Percentiles rank a stretch among this genome's conserved stretches.
Evolutionary conservation across 371 early-diverging fungal genomes (phyloP).

Genomic region (Coemansia sp.): DNA sequence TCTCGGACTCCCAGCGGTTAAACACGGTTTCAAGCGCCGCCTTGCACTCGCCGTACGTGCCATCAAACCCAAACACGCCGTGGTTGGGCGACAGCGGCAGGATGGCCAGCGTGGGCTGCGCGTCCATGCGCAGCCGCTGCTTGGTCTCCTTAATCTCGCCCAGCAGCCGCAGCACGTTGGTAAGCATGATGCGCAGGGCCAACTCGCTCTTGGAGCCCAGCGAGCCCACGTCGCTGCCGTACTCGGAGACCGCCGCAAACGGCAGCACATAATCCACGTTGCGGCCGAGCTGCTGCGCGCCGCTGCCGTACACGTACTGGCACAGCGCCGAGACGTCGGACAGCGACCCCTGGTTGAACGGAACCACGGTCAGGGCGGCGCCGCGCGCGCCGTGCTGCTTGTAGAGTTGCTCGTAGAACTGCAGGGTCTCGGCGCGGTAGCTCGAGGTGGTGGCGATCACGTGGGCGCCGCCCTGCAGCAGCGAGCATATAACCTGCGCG

Average conservation of each 20-base stretch:
- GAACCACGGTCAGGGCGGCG: constrained; percentile 85
- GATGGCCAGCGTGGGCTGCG: constrained; percentile 87
- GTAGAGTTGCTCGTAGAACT: constrained; percentile 89
- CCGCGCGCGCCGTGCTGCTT: constrained; percentile 86
- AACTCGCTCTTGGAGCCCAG: constrained; percentile 89
- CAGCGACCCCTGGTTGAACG: constrained; percentile 93
- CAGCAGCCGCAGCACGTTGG: constrained; percentile 58
- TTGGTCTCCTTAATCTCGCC: constrained; percentile 81
- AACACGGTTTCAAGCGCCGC: constrained; percentile 88
- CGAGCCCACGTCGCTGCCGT: constrained; percentile 82
- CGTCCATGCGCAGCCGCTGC: constrained; percentile 68
- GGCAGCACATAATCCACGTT: constrained; percentile 94
- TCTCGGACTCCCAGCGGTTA: constrained; percentile 90
- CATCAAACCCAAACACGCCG: constrained; percentile 91
- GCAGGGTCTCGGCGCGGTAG: constrained; percentile 75
- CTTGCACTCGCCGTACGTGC: constrained; percentile 93
- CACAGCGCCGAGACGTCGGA: constrained; percentile 79
- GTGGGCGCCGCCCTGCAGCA: constrained; percentile 88
- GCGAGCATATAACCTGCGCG: constrained; percentile 80
- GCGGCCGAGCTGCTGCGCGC: constrained; percentile 82
- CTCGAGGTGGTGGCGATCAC: constrained; percentile 93
- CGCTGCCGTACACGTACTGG: constrained; percentile 78
- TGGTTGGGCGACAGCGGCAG: constrained; percentile 95
- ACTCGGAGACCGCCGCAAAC: constrained; percentile 92
- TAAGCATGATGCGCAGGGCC: constrained; percentile 63